Conservation (phyloP, 345 rosid species). For the Cardamine occulta region DNA sequence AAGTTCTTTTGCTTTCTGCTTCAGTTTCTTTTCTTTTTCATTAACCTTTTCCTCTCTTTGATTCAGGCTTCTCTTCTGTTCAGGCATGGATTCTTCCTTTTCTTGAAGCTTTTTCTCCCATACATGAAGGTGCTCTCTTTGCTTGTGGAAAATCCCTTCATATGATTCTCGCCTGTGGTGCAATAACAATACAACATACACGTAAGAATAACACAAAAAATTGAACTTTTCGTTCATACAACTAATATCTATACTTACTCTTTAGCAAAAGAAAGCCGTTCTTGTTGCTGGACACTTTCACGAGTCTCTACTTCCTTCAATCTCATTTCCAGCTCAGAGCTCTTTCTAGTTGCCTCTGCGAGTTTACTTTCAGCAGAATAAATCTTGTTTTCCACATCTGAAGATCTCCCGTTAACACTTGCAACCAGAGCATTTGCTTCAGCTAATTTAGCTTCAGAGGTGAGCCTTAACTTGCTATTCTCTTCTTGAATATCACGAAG, state of each 20-base stretch:
- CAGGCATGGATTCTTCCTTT: constrained; percentile 57
- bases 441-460: constrained; percentile 64
- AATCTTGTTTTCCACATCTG: constrained; percentile 65
- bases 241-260: constrained; percentile 52
- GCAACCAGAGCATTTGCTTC: constrained; percentile 64
- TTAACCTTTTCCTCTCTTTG: constrained; percentile 68
- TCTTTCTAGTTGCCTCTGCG: constrained; percentile 67
- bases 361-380: constrained; percentile 67
- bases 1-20: constrained; percentile 58
- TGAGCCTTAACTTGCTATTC: constrained; percentile 52
- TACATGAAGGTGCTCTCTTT: constrained; percentile 70
- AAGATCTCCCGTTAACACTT: constrained; percentile 66
- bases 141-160: constrained; percentile 58
- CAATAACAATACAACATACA: constrained; percentile 23
- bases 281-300: constrained; percentile 66
- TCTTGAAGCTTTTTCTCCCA: constrained; percentile 73
- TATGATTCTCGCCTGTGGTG: constrained; percentile 74
- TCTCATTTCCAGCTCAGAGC: constrained; percentile 70
- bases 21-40: constrained; percentile 54
- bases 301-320: constrained; percentile 77
- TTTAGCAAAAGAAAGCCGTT: constrained; percentile 62
- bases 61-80: constrained; percentile 58
- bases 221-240: not conserved
- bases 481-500: constrained; percentile 61
- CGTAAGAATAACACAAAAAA: not conserved